Conservation (phyloP, 805 yeast genomes). For the Wickerhamomyces chambardii region DNA sequence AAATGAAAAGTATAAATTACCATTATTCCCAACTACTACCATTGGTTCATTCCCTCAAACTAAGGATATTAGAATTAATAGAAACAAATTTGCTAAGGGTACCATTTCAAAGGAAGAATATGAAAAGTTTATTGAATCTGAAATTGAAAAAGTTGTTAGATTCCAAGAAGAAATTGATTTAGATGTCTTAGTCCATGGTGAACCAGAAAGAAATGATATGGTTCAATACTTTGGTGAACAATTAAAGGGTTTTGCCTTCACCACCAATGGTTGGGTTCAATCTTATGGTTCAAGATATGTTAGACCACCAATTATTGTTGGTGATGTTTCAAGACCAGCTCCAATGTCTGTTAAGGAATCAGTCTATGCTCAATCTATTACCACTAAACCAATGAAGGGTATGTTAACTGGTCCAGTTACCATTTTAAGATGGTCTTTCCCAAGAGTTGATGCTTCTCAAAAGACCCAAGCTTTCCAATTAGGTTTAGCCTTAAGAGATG, state of each 20-base stretch:
- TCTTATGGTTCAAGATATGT: conserved; percentile 99
- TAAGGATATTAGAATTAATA: conserved; percentile 96
- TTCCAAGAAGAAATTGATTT: conserved; percentile 99
- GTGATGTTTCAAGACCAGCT: conserved; percentile 97
- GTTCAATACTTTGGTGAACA: conserved; percentile 99
- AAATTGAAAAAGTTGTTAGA: conserved; percentile 90
- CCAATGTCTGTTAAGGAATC: conserved; percentile 99
- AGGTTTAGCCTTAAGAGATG: conserved; percentile 96
- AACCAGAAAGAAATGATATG: conserved; percentile 99
- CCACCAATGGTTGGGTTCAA: conserved; percentile 99
- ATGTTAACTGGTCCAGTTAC: conserved; percentile 99
- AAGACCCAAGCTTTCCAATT: conserved; percentile 93
- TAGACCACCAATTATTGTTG: conserved; percentile 98
- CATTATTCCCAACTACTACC: conserved; percentile 99
- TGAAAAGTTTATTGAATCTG: conserved; percentile 93
- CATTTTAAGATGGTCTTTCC: conserved; percentile 99
- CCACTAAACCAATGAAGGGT: conserved; percentile 97
- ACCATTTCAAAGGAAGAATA: conserved; percentile 90
- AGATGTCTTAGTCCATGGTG: conserved; percentile 99
- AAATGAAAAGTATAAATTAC: conserved; percentile 82
- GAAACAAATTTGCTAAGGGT: conserved; percentile 98
- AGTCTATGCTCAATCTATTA: conserved; percentile 95
- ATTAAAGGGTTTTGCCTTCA: conserved; percentile 96
- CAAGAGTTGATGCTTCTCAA: conserved; percentile 95
- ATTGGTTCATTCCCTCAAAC: conserved; percentile 99